Percentiles rank a stretch among this genome's conserved stretches.
Conservation (phyloP, 1,284 basidiomycete genomes). For the Waitea zeae region DNA sequence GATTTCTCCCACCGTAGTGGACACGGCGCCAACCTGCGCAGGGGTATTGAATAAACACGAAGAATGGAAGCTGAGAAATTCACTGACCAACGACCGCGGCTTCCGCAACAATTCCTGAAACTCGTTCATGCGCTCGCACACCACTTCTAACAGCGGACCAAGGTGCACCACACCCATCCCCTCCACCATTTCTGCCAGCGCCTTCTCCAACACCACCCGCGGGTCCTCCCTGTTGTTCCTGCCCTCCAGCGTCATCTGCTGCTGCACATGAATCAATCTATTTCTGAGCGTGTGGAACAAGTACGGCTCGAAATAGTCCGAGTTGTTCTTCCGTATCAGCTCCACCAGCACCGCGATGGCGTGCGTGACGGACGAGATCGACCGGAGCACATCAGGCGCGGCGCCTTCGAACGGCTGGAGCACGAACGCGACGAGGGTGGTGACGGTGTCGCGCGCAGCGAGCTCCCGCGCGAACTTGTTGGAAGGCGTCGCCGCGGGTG, state of each 20-base stretch:
- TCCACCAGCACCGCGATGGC: constrained; percentile 89
- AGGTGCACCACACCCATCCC: constrained; percentile 92
- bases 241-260: constrained; percentile 31
- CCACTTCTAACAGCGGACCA: constrained; percentile 65
- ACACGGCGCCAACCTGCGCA: constrained; percentile 42
- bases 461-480: constrained; percentile 86
- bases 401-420: constrained; percentile 58
- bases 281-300: constrained; percentile 93
- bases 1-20: constrained; percentile 56
- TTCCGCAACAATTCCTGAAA: constrained; percentile 58
- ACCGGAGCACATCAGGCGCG: constrained; percentile 51
- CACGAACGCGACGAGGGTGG: constrained; percentile 68
- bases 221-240: too few relatives aligned
- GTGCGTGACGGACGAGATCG: constrained; percentile 79
- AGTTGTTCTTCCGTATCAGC: constrained; percentile 96
- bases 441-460: constrained; percentile 61
- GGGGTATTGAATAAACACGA: constrained; percentile 3
- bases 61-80: constrained; percentile 7
- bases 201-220: constrained; percentile 56
- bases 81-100: constrained; percentile 57
- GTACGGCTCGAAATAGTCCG: constrained; percentile 97
- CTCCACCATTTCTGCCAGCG: constrained; percentile 77
- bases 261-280: constrained; percentile 75
- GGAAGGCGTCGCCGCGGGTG: constrained; percentile 31
- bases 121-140: constrained; percentile 54